Conservation (phyloP, 73 alveolate species). For the Paramecium pentaurelia region DNA sequence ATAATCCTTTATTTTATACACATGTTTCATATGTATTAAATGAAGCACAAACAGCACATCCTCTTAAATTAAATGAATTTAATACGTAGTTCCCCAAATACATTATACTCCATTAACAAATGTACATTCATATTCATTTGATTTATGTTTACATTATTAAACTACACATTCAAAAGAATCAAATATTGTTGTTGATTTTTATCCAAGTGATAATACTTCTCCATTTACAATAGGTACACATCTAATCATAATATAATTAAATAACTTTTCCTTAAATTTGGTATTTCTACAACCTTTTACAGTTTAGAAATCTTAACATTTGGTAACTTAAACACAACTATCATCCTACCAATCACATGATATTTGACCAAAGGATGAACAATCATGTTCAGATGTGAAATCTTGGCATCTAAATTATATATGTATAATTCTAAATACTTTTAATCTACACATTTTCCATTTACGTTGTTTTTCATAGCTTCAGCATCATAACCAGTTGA, state of each 20-base stretch:
- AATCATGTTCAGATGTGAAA: not conserved
- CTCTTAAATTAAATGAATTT: not conserved
- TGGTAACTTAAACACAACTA: not conserved
- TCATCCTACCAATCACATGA: constrained; percentile 8
- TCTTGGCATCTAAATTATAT: not conserved
- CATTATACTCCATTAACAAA: not conserved
- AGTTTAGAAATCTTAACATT: not conserved
- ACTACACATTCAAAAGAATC: not conserved
- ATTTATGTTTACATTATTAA: not conserved
- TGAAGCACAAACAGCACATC: not conserved
- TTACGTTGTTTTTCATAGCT: not conserved
- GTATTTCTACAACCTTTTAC: constrained; percentile 13
- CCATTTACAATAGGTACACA: not conserved
- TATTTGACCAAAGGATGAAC: not conserved
- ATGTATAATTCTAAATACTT: not conserved
- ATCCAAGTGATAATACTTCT: not conserved
- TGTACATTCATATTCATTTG: not conserved
- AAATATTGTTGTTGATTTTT: not conserved
- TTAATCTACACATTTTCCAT: not conserved
- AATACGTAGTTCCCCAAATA: not conserved
- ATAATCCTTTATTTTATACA: not conserved
- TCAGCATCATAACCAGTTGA: not conserved
- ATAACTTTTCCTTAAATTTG: not conserved
- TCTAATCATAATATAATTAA: not conserved
- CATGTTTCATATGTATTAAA: not conserved